These are phyloP conservation scores for Serpula lacrymans DNA, from an alignment of 768 basidiomycete genomes.

Conservation along the genomic window DNA sequence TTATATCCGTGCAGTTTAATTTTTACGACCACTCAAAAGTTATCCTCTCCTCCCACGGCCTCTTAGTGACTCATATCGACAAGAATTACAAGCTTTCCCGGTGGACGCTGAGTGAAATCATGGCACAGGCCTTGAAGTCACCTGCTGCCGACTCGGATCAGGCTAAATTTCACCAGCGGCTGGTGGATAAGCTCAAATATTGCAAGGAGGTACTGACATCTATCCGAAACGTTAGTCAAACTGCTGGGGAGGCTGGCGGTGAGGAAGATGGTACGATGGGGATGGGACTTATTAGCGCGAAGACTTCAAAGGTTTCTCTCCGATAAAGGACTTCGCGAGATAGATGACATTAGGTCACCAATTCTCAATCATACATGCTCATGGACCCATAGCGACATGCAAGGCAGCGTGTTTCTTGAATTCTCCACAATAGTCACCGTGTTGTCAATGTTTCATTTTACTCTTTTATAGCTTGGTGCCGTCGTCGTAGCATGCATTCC, in stretches of 20 bases:
- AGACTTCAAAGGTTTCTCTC: slow-evolving; percentile 18
- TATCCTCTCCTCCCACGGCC: slow-evolving; percentile 78
- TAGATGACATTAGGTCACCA: too few relatives aligned
- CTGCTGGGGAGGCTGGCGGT: slow-evolving; percentile 12
- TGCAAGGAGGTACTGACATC: slow-evolving; percentile 80
- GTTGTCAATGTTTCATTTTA: too few relatives aligned
- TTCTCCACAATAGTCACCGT: too few relatives aligned
- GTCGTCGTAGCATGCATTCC: too few relatives aligned
- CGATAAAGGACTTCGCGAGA: too few relatives aligned
- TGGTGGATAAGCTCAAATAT: slow-evolving; percentile 81
- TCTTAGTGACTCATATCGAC: slow-evolving; percentile 86
- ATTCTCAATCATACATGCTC: too few relatives aligned
- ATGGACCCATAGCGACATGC: too few relatives aligned
- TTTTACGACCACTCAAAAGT: slow-evolving; percentile 98
- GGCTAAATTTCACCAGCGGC: slow-evolving; percentile 56
- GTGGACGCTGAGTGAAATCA: slow-evolving; percentile 68
- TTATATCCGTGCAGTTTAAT: slow-evolving; percentile 69
- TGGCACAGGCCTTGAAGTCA: slow-evolving; percentile 49
- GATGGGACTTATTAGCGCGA: slow-evolving; percentile 8
- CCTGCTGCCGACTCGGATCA: slow-evolving; percentile 46
- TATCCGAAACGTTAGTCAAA: slow-evolving; percentile 57
- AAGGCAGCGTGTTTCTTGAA: too few relatives aligned
- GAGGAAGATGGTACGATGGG: slow-evolving; percentile 9
- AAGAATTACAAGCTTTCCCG: slow-evolving; percentile 78
- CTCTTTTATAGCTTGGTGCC: too few relatives aligned